Evolutionary conservation across 148 eudicot genomes (phyloP).

Genomic region (Diospyros lotus): DNA sequence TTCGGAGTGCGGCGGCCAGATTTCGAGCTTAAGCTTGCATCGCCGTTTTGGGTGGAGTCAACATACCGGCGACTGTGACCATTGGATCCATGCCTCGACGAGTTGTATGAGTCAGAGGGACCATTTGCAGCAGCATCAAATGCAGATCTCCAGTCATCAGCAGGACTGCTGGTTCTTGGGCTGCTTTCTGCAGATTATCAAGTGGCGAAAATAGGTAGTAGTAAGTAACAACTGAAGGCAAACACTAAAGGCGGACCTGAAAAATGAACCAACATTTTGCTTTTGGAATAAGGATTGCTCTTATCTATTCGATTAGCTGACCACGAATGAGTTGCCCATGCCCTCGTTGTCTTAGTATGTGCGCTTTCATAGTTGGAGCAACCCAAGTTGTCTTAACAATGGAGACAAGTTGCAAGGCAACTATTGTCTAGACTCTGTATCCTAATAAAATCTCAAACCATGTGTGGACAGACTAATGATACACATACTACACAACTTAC

Average conservation of each 20-base stretch:
- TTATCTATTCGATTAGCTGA: too few relatives aligned
- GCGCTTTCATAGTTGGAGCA: too few relatives aligned
- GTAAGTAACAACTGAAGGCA: not conserved
- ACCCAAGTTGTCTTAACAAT: too few relatives aligned
- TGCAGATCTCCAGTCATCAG: conserved; percentile 96
- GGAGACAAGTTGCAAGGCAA: too few relatives aligned
- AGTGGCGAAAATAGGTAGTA: not conserved
- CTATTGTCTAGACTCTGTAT: too few relatives aligned
- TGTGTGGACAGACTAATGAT: too few relatives aligned
- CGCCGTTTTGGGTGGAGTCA: conserved; percentile 80
- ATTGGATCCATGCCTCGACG: conserved; percentile 46
- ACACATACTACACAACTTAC: too few relatives aligned
- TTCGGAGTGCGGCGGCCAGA: conserved; percentile 90
- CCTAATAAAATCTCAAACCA: too few relatives aligned
- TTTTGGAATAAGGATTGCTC: too few relatives aligned
- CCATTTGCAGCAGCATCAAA: conserved; percentile 97
- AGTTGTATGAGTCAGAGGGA: conserved; percentile 33
- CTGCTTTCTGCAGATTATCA: conserved; percentile 64
- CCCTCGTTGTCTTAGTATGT: too few relatives aligned
- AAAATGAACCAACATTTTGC: not conserved
- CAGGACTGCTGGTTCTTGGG: conserved; percentile 61
- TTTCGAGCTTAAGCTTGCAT: conserved; percentile 46
- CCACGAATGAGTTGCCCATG: too few relatives aligned
- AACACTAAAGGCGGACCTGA: not conserved
- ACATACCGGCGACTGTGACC: conserved; percentile 70